Evolutionary conservation across 2,329 filamentous ascomycete species (phyloP), one percentile per base, ranked within the genome.

Genomic region (Sporothrix brasiliensis): DNA sequence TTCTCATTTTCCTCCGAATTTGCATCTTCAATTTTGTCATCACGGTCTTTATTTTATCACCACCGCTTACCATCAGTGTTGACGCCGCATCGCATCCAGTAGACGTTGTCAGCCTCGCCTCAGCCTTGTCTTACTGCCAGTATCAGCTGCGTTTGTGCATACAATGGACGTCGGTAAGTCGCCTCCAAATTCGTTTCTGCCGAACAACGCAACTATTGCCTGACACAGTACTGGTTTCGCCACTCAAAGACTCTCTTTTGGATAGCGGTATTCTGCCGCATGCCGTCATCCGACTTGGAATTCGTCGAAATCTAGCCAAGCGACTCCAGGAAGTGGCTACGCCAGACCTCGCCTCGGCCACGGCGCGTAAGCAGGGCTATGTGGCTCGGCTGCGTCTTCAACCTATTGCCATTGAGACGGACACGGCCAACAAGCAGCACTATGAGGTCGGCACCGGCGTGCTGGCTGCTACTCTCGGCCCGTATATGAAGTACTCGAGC

Each of bases 401-500:
- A 49, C 88, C 89, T 13, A 91, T 92, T 73, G 90, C 89, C n/a
- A 85, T 91, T 74, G 87, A 90, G 77, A 91, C 89, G 0, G 83
- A 82, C 3, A 80, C 83, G 2, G 89, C 90, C 27, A 91, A 92
- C 77, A 81, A 85, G 75, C 89, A 92, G 82, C 89, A 92, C 78
- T 92, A 92, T 76, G 89, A 92, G 79, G 89, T 92, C 53, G 88
- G 87, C 52, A 90, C 89, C 0, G 87, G 87, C 3, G 86, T 91
- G 30, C 78, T 92, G 53, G 79, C 80, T 39, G 85, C 84, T 39
- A 88, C 85, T 77, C 80, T 92, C 14, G 90, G 90, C 0, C 87
- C 88, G 4, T 81, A 89, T 69, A 91, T 92, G 88, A 92, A 92
- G 83, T 92, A 91, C 77, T 89, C 86, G n/a, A 84, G 82, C 73